phyloP scores from a whole-genome alignment of 345 rosid genomes.

The Tarenaya hassleriana region DNA sequence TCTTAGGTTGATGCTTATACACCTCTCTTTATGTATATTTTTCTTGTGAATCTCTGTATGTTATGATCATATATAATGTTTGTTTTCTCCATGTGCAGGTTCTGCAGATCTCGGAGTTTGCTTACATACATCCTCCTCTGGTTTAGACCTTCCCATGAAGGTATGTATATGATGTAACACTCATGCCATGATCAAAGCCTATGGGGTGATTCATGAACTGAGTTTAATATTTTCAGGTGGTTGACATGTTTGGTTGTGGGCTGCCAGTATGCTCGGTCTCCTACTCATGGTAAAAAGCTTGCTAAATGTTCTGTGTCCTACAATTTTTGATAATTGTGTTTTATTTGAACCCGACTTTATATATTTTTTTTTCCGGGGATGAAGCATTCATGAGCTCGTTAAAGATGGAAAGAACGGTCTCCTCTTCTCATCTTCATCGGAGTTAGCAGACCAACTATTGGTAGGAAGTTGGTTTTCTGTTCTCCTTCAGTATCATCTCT shows the following conservation, averaged over 20 bases:
- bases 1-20: constrained; percentile 43
- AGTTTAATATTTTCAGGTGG: constrained; percentile 48
- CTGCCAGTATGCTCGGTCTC: constrained; percentile 94
- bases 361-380: constrained; percentile 8
- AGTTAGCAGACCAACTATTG: constrained; percentile 77
- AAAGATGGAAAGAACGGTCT: constrained; percentile 76
- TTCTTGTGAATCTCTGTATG: not conserved
- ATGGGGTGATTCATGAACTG: not conserved
- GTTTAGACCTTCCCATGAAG: constrained; percentile 98
- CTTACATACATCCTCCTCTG: constrained; percentile 95
- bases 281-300: constrained; percentile 66
- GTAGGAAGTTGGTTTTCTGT: constrained; percentile 33
- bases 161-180: constrained; percentile 27
- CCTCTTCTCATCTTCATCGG: constrained; percentile 92
- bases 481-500: constrained; percentile 3
- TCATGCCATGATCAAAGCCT: constrained; percentile 13
- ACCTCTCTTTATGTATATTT: not conserved
- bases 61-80: constrained; percentile 3
- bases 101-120: constrained; percentile 95
- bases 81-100: constrained; percentile 32
- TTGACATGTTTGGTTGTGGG: constrained; percentile 99
- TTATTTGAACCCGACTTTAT: too few species aligned
- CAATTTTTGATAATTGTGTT: too few species aligned
- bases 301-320: too few species aligned
- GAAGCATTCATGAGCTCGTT: constrained; percentile 84